phyloP scores from a whole-genome alignment of 2,329 filamentous ascomycete species.

The Fusarium denticulatum region DNA sequence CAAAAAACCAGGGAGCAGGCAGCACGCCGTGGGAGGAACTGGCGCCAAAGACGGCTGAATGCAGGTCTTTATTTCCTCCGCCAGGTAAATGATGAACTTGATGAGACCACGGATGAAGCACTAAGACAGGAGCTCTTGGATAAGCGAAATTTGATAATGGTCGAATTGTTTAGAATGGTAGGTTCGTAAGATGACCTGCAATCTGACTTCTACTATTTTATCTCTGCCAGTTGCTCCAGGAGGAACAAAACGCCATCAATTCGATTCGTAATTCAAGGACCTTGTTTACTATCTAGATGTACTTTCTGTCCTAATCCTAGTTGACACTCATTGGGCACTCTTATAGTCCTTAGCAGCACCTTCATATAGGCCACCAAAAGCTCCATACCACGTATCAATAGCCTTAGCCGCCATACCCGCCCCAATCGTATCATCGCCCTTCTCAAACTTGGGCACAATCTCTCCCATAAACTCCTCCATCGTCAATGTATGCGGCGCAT shows the following conservation, averaged over 20 bases:
- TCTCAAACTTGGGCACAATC: constrained; percentile 55
- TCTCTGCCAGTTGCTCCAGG: background rate
- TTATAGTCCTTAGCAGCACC: constrained; percentile 1
- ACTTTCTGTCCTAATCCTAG: background rate
- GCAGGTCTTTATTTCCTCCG: background rate
- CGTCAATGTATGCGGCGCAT: constrained; percentile 54
- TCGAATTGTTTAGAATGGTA: background rate
- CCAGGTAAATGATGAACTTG: background rate
- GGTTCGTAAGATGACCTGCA: background rate
- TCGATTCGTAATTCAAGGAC: background rate
- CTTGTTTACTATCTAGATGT: background rate
- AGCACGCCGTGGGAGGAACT: background rate
- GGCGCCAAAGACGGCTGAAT: background rate
- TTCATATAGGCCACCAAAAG: constrained; percentile 47
- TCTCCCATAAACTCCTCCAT: constrained; percentile 65
- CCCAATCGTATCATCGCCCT: constrained; percentile 59
- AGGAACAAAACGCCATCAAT: background rate
- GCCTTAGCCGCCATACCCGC: constrained; percentile 54
- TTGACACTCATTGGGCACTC: background rate
- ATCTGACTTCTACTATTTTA: background rate
- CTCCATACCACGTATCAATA: constrained; percentile 56
- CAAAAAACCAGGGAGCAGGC: background rate
- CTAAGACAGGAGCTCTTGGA: background rate
- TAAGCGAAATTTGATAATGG: background rate
- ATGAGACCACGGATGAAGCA: background rate